Conservation (phyloP, 2,329 filamentous ascomycete species). For the Xylariaceae sp. region DNA sequence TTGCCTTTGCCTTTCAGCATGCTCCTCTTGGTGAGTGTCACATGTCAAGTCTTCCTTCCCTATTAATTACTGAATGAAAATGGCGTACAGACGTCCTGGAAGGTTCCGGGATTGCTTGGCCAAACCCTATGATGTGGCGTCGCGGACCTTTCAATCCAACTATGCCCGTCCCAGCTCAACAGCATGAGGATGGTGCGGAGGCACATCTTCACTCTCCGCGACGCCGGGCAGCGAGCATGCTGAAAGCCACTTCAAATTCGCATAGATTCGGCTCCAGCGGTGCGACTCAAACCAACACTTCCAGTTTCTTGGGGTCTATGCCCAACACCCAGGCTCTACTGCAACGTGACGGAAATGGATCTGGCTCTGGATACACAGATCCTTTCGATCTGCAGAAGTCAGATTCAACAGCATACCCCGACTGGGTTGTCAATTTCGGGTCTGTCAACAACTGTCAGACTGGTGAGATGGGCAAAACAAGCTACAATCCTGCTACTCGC, state of each 20-base stretch:
- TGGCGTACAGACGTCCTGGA: slow-evolving; percentile 63
- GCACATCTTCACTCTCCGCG: slow-evolving; percentile 61
- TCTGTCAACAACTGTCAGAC: slow-evolving; percentile 15
- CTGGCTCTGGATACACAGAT: slow-evolving; percentile 18
- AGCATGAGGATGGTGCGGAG: slow-evolving; percentile 44
- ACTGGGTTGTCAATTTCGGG: slow-evolving; percentile 20
- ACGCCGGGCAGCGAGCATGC: slow-evolving; percentile 23
- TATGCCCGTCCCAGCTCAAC: slow-evolving; percentile 36
- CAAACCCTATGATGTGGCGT: slow-evolving; percentile 67
- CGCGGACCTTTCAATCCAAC: slow-evolving; percentile 38
- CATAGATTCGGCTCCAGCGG: slow-evolving; percentile 14
- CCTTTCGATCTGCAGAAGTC: slow-evolving; percentile 21
- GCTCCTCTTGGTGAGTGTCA: slow-evolving; percentile 71
- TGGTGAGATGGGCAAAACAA: slow-evolving; percentile 13
- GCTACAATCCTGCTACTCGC: slow-evolving; percentile 10
- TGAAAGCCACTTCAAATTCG: slow-evolving; percentile 12
- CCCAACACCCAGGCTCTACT: slow-evolving; percentile 24
- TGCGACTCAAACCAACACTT: slow-evolving; percentile 14
- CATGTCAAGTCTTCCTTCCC: too few species aligned
- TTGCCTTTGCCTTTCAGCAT: slow-evolving; percentile 81
- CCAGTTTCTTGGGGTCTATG: slow-evolving; percentile 21
- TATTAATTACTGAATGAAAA: slow-evolving; percentile 1
- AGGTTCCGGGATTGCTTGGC: slow-evolving; percentile 72
- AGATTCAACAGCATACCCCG: slow-evolving; percentile 24
- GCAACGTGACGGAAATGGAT: slow-evolving; percentile 17